Base-by-base conservation (phyloP, 1,284 basidiomycete species). In the Trametes versicolor region DNA sequence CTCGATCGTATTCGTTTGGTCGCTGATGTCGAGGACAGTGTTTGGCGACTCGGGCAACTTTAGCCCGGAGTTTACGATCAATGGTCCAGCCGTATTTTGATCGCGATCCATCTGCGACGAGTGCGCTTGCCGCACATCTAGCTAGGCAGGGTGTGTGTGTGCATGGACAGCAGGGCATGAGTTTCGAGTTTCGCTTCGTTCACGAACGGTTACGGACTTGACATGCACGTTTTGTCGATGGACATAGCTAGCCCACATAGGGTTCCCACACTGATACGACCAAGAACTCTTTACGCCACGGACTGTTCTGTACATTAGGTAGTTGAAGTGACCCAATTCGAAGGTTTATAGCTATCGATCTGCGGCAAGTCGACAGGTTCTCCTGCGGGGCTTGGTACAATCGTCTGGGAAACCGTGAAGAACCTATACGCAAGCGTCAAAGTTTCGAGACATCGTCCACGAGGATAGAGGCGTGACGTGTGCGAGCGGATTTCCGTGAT, bases 11-110 rank as follows among this genome's bases (percentile, higher is more conserved):
- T 39, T 21, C 12, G 6, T 4, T n/a, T 0, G 43, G 12, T 32
- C 36, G 53, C 49, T 62, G 34, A 61, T 25, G 9, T 21, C 36
- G 6, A 29, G 39, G 0, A 34, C 56, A 75, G 73, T 75, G 17
- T 73, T 74, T 60, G 73, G 73, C 37, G 74, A 75, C 63, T 75
- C 74, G 32, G 74, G 73, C 50, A 74, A 75, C 62, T 72, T 69
- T 50, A 72, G 73, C 62, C 66, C 68, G 15, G 36, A 68, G 59
- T 76, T 74, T 67, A 67, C 63, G 32, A 73, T 74, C 63, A 56
- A 49, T 15, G 67, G 69, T 7, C 58, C 58, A 1, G 21, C n/a
- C 29, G 8, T 48, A 2, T 57, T 65, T 58, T 63, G 56, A 63
- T 6, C 19, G 36, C 0, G 13, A n/a, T 17, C 23, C 4, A 12